A percentile compares a stretch with the other conserved stretches of the same genome.
These are phyloP conservation scores for Eucalyptus coolabah DNA, from an alignment of 345 rosid species.

Conservation along the genomic window DNA sequence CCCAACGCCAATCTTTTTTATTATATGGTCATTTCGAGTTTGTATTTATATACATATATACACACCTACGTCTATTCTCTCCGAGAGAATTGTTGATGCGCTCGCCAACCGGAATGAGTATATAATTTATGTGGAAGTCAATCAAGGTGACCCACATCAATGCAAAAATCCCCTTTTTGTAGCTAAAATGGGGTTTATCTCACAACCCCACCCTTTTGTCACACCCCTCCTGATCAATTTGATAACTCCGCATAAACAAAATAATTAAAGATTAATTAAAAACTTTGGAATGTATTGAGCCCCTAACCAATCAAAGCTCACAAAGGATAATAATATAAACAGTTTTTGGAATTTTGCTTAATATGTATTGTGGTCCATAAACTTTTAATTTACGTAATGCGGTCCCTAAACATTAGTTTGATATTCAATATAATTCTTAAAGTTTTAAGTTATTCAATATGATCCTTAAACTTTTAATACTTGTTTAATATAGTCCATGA, in stretches of 20 bases:
- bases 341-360: rapidly evolving
- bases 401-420: rapidly evolving
- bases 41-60: not conserved
- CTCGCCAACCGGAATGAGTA: rapidly evolving
- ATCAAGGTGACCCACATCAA: not conserved
- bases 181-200: not conserved
- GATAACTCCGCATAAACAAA: too few species aligned
- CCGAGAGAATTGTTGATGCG: not conserved
- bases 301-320: not conserved
- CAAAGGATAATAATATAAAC: too few species aligned
- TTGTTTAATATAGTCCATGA: rapidly evolving
- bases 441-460: too few species aligned
- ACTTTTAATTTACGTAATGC: rapidly evolving
- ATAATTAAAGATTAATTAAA: too few species aligned
- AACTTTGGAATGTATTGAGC: too few species aligned
- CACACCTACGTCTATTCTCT: not conserved
- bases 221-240: not conserved
- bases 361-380: rapidly evolving
- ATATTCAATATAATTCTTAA: too few species aligned
- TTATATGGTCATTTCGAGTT: not conserved
- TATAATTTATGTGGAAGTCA: not conserved
- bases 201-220: not conserved
- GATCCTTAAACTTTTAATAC: rapidly evolving
- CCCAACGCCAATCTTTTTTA: not conserved
- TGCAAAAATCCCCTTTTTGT: not conserved